phyloP scores from a whole-genome alignment of 2,329 filamentous ascomycete species.

The Penicillium sclerotiorum region DNA sequence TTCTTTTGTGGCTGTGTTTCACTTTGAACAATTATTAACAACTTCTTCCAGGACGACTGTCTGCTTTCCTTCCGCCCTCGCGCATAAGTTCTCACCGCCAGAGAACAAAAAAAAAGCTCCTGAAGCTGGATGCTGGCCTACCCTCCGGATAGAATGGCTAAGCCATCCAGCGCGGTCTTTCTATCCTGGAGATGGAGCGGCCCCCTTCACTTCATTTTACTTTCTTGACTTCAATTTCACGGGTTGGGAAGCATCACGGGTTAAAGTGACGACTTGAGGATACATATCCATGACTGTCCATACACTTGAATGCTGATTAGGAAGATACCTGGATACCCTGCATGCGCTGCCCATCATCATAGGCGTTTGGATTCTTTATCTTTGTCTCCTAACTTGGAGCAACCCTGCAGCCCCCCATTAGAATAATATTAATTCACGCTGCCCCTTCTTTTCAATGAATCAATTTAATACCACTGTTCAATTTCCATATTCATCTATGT shows the following conservation, averaged over 20 bases:
- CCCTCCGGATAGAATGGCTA: slow-evolving; percentile 22
- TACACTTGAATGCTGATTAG: neutral
- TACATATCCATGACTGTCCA: neutral
- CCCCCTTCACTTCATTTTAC: slow-evolving; percentile 9
- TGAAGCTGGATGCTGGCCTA: slow-evolving; percentile 21
- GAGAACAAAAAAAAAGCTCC: slow-evolving; percentile 9
- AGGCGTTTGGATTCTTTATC: slow-evolving; percentile 14
- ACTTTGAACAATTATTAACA: slow-evolving; percentile 18
- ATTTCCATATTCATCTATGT: too few species aligned
- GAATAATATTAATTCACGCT: slow-evolving; percentile 30
- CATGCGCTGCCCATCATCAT: slow-evolving; percentile 12
- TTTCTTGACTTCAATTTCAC: slow-evolving; percentile 13
- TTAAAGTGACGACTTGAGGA: slow-evolving; percentile 5
- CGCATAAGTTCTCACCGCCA: slow-evolving; percentile 29
- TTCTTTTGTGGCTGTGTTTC: slow-evolving; percentile 11
- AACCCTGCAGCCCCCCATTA: slow-evolving; percentile 23
- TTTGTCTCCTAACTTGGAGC: slow-evolving; percentile 11
- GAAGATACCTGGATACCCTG: slow-evolving; percentile 8
- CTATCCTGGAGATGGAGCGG: slow-evolving; percentile 28
- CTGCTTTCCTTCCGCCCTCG: slow-evolving; percentile 69
- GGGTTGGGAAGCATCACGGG: slow-evolving; percentile 13
- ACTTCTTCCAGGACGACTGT: slow-evolving; percentile 70
- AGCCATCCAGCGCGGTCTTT: slow-evolving; percentile 19
- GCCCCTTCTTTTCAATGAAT: neutral
- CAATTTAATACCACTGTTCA: too few species aligned